Evolutionary conservation across 73 alveolate species (phyloP), one percentile per base, ranked within the genome.

Genomic region (Tetrahymena malaccensis): DNA sequence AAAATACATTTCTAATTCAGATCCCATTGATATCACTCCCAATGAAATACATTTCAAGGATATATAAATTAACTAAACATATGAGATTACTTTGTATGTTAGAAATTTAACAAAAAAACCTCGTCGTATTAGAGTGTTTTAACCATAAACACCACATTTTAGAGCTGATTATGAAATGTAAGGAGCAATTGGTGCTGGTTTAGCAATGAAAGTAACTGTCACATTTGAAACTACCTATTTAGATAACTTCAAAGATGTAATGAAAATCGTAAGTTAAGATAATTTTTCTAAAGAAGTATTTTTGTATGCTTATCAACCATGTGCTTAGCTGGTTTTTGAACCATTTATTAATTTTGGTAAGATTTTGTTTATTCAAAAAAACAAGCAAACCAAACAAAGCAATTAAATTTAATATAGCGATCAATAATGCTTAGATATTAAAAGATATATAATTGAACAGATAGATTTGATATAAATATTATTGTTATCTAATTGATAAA

Each of bases 281-380:
- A 98, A 98, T 97, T 98, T 96, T 97, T 96, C 97, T 94, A 97
- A 98, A 84, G 96, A 98, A 16, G 94, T 99, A 25, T 98, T 97
- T 27, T 97, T 99, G 57, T 99, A 98, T 96, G 99, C 99, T 25
- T 97, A 97, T 96, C 97, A 98, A 95, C 99, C 99, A 22, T 98
- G 97, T 84, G 99, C 99, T 33, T 98, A 98, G 94, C 97, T 99
- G 34, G 99, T 98, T 96, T 99, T 99, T 96, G 99, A 99, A 94
- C 99, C 99, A 22, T 96, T 99, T 58, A 98, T 99, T 34, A 98
- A 99, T 96, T 97, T 99, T 96, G 89, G 89, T 70, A 70, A 70
- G 17, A 70, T 70, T 70, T 22, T 27, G 4, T 70, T 27, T 27
- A 19, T 12, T n/a, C 7, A n/a, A 25, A n/a, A n/a, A n/a, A n/a